These are phyloP conservation scores for Pichia sp. DNA, from an alignment of 1,139 yeast species.

Conservation along the genomic window DNA sequence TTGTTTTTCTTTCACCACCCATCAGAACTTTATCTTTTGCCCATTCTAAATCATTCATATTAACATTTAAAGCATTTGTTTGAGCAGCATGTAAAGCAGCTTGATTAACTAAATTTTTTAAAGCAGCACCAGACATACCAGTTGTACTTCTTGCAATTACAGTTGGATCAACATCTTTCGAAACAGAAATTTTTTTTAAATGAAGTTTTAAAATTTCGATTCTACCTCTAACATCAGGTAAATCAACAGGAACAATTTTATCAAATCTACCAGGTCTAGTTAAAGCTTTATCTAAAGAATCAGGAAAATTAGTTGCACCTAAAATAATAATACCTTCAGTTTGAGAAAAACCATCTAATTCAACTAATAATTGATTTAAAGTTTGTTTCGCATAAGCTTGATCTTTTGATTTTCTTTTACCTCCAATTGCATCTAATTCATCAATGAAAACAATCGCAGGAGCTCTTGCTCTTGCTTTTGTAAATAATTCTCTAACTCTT, in stretches of 20 bases:
- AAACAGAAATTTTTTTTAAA: constrained; percentile 82
- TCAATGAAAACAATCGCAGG: constrained; percentile 97
- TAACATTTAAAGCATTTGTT: constrained; percentile 82
- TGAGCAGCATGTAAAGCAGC: constrained; percentile 98
- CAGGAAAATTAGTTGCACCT: constrained; percentile 98
- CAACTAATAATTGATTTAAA: constrained; percentile 88
- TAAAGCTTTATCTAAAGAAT: constrained; percentile 89
- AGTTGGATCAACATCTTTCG: constrained; percentile 79
- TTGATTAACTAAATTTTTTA: constrained; percentile 91
- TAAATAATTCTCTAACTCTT: constrained; percentile 87
- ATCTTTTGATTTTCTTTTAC: constrained; percentile 93
- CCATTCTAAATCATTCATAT: constrained; percentile 94
- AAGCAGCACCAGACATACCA: constrained; percentile 94
- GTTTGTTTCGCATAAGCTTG: constrained; percentile 98
- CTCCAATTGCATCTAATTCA: constrained; percentile 97
- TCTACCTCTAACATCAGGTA: constrained; percentile 97
- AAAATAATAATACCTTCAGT: constrained; percentile 89
- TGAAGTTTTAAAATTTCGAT: constrained; percentile 88
- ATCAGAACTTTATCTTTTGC: constrained; percentile 95
- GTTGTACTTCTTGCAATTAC: constrained; percentile 95
- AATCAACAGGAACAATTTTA: constrained; percentile 87
- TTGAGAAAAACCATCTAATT: constrained; percentile 93
- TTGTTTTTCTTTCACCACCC: constrained; percentile 97
- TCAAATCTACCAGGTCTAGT: constrained; percentile 99
- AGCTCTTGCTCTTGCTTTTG: constrained; percentile 89